phyloP scores from a whole-genome alignment of 2,329 filamentous ascomycete genomes.

The Boeremia lycopersici region DNA sequence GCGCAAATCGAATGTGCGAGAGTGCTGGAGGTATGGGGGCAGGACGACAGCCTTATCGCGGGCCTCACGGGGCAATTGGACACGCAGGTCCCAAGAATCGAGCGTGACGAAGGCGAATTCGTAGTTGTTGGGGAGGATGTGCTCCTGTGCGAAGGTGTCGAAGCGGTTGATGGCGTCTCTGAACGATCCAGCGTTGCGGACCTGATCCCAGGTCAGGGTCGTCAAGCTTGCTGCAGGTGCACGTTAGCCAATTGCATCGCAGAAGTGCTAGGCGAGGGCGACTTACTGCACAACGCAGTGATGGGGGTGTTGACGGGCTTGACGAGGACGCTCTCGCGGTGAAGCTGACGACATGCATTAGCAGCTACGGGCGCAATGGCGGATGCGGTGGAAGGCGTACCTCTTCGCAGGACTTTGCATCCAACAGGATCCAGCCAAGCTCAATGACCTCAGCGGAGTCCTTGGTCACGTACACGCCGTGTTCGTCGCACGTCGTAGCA shows the following conservation, averaged over 20 bases:
- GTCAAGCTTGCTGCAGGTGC: slow-evolving; percentile 80
- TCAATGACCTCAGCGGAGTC: slow-evolving; percentile 99
- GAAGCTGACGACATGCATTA: slow-evolving; percentile 66
- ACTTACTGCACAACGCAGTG: slow-evolving; percentile 96
- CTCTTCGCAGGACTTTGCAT: slow-evolving; percentile 91
- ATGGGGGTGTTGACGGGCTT: slow-evolving; percentile 99
- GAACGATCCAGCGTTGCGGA: slow-evolving; percentile 96
- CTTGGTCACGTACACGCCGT: slow-evolving; percentile 98
- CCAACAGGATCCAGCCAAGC: slow-evolving; percentile 95
- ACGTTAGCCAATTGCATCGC: slow-evolving; percentile 36
- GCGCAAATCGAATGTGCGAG: slow-evolving; percentile 92
- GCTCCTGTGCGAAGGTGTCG: slow-evolving; percentile 90
- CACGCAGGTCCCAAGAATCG: slow-evolving; percentile 97
- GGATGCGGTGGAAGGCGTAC: slow-evolving; percentile 53
- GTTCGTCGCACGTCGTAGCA: slow-evolving; percentile 97
- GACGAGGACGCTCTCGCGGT: slow-evolving; percentile 94
- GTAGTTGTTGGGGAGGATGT: slow-evolving; percentile 86
- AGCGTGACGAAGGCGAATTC: slow-evolving; percentile 99
- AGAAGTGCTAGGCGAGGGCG: slow-evolving; percentile 1
- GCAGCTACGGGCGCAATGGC: slow-evolving; percentile 20
- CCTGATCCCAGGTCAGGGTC: slow-evolving; percentile 98
- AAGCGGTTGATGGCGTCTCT: slow-evolving; percentile 95
- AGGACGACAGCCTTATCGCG: slow-evolving; percentile 98
- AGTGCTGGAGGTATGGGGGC: slow-evolving; percentile 96
- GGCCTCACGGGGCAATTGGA: slow-evolving; percentile 95